Evolutionary conservation across 2,329 filamentous ascomycete genomes (phyloP).

Genomic region (Fonsecaea nubica): DNA sequence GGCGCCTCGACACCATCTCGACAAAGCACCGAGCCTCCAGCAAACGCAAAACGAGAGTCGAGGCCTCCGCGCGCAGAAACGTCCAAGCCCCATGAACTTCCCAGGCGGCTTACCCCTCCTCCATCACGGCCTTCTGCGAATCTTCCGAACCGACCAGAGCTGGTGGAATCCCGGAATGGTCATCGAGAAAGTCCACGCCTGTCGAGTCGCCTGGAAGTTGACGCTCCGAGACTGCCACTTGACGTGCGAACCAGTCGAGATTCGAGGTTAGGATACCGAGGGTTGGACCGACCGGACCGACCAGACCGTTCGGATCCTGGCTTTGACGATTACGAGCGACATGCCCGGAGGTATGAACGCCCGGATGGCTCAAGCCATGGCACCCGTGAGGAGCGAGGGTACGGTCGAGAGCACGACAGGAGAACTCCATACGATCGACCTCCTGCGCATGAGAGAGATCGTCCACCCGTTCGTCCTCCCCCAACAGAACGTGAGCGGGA

Average conservation of each 20-base stretch:
- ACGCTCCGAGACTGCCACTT: constrained; percentile 37
- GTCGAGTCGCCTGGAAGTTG: constrained; percentile 43
- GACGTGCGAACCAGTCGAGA: constrained; percentile 48
- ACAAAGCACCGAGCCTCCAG: constrained; percentile 17
- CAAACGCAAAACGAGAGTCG: constrained; percentile 27
- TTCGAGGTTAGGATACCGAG: constrained; percentile 47
- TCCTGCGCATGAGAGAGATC: constrained; percentile 33
- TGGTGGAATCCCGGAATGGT: constrained; percentile 43
- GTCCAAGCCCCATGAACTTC: constrained; percentile 38
- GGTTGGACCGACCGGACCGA: constrained; percentile 40
- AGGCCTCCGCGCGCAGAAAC: constrained; percentile 30
- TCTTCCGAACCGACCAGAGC: constrained; percentile 47
- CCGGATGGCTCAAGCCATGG: constrained; percentile 40
- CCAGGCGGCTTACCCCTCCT: constrained; percentile 49
- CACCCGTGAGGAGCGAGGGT: constrained; percentile 36
- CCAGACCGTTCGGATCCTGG: constrained; percentile 43
- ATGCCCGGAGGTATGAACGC: constrained; percentile 48
- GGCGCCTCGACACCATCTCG: constrained; percentile 31
- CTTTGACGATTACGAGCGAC: constrained; percentile 46
- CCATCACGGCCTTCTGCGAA: constrained; percentile 44
- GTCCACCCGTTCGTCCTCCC: constrained; percentile 38
- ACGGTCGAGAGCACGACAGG: constrained; percentile 36
- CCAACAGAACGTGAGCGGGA: constrained; percentile 41
- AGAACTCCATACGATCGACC: constrained; percentile 32
- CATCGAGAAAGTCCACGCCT: constrained; percentile 47